Base-by-base conservation (phyloP, 768 basidiomycete species). In the Agaricus sinodeliciosus region DNA sequence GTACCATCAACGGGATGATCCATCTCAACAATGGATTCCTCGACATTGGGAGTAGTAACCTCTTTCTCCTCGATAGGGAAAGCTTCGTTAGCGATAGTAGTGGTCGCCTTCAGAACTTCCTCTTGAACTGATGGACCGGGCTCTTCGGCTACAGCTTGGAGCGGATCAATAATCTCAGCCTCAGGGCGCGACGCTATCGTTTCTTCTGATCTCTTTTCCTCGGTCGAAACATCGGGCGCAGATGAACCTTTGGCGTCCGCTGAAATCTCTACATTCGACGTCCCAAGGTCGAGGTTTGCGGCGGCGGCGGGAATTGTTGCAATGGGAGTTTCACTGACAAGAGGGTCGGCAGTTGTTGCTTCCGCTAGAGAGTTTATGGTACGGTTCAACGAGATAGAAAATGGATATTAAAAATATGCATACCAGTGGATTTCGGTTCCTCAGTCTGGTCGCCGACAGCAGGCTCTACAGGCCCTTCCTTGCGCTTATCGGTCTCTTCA, bases 221-320 rank as follows among this genome's bases (percentile, higher is more conserved):
- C 15, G 19, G 16, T 18, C 19, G 16, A 37, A 43, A 16, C 22
- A 26, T 8, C 49, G 4, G 49, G 39, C 3, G 44, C 43, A 6
- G 43, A 45, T 18, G 31, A 19, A 26, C 11, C 31, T 19, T 43
- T 31, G 5, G 37, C 26, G 8, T 9, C 45, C 3, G n/a, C 41
- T 9, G 31, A 31, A 31, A 8, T 31, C 1, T 31, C 8, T 12
- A 36, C 35, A 40, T 27, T 48, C 45, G 16, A 34, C 35, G 41
- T 56, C 44, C 48, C 44, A 6, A 56, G 34, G 8, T 48, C n/a
- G 39, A 19, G 40, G 31, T 28, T 25, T 15, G 34, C 55, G 16
- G 36, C 19, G 15, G 36, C 25, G 8, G 22, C 50, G 13, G 44
- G 40, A 12, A 34, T 44, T 6, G 50, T 40, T 0, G 44, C 50